Evolutionary conservation across 2,329 filamentous ascomycete genomes (phyloP).

Genomic region (Fusarium proliferatum): DNA sequence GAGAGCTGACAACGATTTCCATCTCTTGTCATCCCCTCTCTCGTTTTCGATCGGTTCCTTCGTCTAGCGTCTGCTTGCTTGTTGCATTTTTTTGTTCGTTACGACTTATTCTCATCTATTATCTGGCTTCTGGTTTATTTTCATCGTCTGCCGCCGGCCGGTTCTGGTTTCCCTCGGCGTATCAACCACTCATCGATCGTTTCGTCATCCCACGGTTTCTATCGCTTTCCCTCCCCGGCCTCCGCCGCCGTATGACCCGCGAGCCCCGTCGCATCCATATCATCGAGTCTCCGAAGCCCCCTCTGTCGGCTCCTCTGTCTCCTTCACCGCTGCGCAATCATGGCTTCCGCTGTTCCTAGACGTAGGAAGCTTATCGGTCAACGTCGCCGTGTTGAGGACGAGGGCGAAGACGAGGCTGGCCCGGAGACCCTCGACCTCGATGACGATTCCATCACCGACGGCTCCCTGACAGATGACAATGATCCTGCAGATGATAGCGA

Average conservation of each 20-base stretch:
- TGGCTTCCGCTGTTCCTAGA: slow-evolving; percentile 57
- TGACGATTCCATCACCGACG: slow-evolving; percentile 74
- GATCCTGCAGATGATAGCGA: slow-evolving; percentile 71
- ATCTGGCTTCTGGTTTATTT: slow-evolving; percentile 37
- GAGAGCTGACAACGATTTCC: slow-evolving; percentile 40
- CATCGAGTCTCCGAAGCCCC: slow-evolving; percentile 46
- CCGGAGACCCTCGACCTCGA: slow-evolving; percentile 67
- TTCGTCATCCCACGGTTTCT: slow-evolving; percentile 25
- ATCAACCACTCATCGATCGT: slow-evolving; percentile 36
- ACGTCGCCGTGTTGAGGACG: slow-evolving; percentile 75
- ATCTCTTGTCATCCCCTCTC: slow-evolving; percentile 30
- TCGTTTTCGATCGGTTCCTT: slow-evolving; percentile 36
- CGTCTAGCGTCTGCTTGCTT: slow-evolving; percentile 43
- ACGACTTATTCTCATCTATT: slow-evolving; percentile 29
- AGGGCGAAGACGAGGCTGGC: slow-evolving; percentile 74
- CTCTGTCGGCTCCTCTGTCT: slow-evolving; percentile 46
- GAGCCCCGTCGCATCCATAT: slow-evolving; percentile 41
- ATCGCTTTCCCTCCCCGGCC: slow-evolving; percentile 28
- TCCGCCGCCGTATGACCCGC: slow-evolving; percentile 46
- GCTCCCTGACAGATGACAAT: slow-evolving; percentile 72
- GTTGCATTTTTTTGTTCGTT: slow-evolving; percentile 30
- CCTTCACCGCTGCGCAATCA: slow-evolving; percentile 45
- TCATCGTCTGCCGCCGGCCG: slow-evolving; percentile 43
- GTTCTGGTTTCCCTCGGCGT: slow-evolving; percentile 35
- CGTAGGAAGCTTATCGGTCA: slow-evolving; percentile 75